Conservation (phyloP, 352 stramenopile species). For the Phytopythium chamaehyphon region DNA sequence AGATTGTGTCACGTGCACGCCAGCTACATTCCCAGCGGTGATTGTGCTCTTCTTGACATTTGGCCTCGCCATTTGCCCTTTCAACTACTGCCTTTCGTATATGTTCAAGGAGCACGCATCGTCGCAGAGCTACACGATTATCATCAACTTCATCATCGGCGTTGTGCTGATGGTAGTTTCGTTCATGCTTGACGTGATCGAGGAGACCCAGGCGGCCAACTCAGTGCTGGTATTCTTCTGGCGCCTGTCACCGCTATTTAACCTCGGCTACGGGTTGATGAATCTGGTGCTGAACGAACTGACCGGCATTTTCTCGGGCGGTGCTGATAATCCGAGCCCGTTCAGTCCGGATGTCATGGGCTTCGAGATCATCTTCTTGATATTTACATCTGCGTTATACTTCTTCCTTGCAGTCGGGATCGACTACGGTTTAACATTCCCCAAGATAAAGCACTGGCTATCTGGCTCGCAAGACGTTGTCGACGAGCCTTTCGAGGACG, state of each 20-base stretch:
- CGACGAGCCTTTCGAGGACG: constrained; percentile 1
- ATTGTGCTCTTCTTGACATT: constrained; percentile 58
- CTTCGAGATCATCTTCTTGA: constrained; percentile 54
- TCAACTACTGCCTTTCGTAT: constrained; percentile 67
- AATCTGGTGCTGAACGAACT: constrained; percentile 38
- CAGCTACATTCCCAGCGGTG: constrained; percentile 38
- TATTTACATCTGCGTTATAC: constrained; percentile 40
- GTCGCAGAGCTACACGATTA: constrained; percentile 67
- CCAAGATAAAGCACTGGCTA: constrained; percentile 27
- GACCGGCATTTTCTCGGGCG: constrained; percentile 14
- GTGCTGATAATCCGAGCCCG: constrained; percentile 37
- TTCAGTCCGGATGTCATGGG: constrained; percentile 60
- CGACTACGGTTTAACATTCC: constrained; percentile 55
- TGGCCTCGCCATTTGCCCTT: constrained; percentile 55
- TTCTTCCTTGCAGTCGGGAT: constrained; percentile 34
- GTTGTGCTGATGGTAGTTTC: constrained; percentile 56
- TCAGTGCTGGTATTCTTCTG: constrained; percentile 63
- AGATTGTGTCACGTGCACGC: constrained; percentile 43
- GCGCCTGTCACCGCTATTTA: constrained; percentile 62
- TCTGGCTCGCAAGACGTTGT: constrained; percentile 4
- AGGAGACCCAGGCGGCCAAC: constrained; percentile 42
- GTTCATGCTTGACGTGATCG: constrained; percentile 48
- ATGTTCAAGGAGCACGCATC: constrained; percentile 61
- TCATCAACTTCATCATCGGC: constrained; percentile 66
- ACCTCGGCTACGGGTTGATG: constrained; percentile 45